phyloP scores from a whole-genome alignment of 2,329 filamentous ascomycete species.

The Aurifilum marmelostoma region DNA sequence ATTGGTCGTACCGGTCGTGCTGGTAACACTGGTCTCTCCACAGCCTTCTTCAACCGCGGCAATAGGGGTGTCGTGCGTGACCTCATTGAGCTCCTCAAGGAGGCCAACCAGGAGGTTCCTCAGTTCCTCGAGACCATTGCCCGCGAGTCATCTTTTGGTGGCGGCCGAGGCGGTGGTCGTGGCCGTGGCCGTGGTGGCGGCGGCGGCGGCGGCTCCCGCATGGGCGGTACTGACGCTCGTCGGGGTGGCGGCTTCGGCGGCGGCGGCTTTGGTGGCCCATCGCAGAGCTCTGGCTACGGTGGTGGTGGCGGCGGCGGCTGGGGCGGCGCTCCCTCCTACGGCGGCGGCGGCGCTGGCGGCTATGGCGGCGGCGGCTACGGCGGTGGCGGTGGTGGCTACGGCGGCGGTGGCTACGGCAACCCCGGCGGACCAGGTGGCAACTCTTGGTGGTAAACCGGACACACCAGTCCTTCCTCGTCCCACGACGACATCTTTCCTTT shows the following conservation, averaged over 20 bases:
- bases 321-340: slow-evolving; percentile 44
- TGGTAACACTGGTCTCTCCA: slow-evolving; percentile 97
- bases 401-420: slow-evolving; percentile 68
- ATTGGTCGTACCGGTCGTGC: slow-evolving; percentile 99
- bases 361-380: slow-evolving; percentile 44
- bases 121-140: slow-evolving; percentile 96
- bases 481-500: slow-evolving; percentile 20
- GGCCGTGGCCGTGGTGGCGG: slow-evolving; percentile 76
- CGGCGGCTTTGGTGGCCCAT: slow-evolving; percentile 45
- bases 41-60: slow-evolving; percentile 99
- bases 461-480: slow-evolving; percentile 6
- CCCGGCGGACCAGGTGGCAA: slow-evolving; percentile 66
- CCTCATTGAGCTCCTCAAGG: slow-evolving; percentile 95
- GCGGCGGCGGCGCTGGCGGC: slow-evolving; percentile 48
- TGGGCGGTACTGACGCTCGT: slow-evolving; percentile 59
- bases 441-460: slow-evolving; percentile 66
- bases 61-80: slow-evolving; percentile 98
- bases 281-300: slow-evolving; percentile 32
- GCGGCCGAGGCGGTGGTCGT: slow-evolving; percentile 62
- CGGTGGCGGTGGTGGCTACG: slow-evolving; percentile 51
- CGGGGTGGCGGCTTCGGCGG: slow-evolving; percentile 48
- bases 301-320: slow-evolving; percentile 47
- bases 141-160: slow-evolving; percentile 86
- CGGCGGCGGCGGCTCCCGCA: slow-evolving; percentile 62
- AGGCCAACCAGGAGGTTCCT: slow-evolving; percentile 96